Evolutionary conservation across 768 basidiomycete species (phyloP), one percentile per base, ranked within the genome.

Genomic region (Stropharia rugosoannulata): DNA sequence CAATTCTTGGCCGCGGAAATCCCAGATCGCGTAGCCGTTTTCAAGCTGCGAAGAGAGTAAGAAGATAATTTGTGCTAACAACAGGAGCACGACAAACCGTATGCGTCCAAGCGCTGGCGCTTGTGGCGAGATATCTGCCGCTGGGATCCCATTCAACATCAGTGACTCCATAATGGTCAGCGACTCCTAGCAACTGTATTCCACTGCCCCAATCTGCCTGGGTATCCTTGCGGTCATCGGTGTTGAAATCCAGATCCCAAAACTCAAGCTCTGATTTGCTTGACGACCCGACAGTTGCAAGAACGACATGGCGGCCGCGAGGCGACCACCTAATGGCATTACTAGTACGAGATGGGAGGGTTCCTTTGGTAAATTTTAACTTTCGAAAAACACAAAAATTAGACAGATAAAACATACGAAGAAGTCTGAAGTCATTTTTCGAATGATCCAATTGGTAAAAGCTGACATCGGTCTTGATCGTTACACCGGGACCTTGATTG

Each of bases 101-200:
- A 65, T 93, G 90, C 64, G 90, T 87, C 96, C 97, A 99, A 25
- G 89, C 87, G 65, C 93, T 96, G 9, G 95, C 46, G 66, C 89
- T 91, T 9, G 95, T 95, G 35, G 90, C 90, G 49, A 98, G 77
- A 71, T 90, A 97, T 56, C 97, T 86, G 49, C 97, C 97, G 67
- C 86, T 89, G 22, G 97, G 96, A 70, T 99, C 97, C 97, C 97
- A 99, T 70, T 97, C 94, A 42, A 97, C 88, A 63, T 98, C 96
- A 18, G 96, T 98, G 46, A 98, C 85, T 51, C 95, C 96, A 67
- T 96, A 99, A 70, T 98, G 96, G 71, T 98, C 97, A 2, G 89
- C 87, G 16, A 86, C 83, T 40, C 86, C 89, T 37, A 98, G 80
- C 5, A 90, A 80, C 67, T 95, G 90, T 61, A 98, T 93, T 40